Percentiles rank a stretch among this genome's conserved stretches.
Evolutionary conservation across 228 moss, liverwort and hornwort genomes (phyloP).

Genomic region (Sphagnum magellanicum): DNA sequence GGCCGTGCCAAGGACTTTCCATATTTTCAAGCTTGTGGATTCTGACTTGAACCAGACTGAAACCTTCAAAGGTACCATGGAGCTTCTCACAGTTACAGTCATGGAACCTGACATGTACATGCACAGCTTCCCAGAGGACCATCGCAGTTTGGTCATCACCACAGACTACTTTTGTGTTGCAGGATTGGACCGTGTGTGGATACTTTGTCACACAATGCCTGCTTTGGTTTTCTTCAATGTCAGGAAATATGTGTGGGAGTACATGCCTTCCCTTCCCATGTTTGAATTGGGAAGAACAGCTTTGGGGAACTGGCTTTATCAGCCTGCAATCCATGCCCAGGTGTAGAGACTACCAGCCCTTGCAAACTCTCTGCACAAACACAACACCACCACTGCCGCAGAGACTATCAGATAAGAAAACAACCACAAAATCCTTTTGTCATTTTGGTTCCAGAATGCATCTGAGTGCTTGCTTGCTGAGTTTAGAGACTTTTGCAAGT

Average conservation of each 20-base stretch:
- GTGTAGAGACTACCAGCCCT: conserved; percentile 1
- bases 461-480: too few species aligned
- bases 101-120: conserved; percentile 35
- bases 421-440: too few species aligned
- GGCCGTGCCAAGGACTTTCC: conserved; percentile 24
- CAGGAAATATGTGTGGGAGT: conserved; percentile 30
- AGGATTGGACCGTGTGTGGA: conserved; percentile 39
- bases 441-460: too few species aligned
- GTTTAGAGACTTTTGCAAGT: too few species aligned
- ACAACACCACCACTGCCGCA: too few species aligned
- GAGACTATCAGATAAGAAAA: too few species aligned
- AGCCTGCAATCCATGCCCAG: conserved; percentile 39
- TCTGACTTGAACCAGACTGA: conserved; percentile 28
- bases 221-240: conserved; percentile 22
- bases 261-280: conserved; percentile 35
- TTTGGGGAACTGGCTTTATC: conserved; percentile 11
- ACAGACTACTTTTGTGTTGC: conserved; percentile 35
- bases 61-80: conserved; percentile 36
- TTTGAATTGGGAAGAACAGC: not conserved
- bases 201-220: conserved; percentile 30
- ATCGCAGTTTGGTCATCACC: conserved; percentile 13
- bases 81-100: conserved; percentile 22
- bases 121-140: conserved; percentile 26
- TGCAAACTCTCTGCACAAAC: too few species aligned
- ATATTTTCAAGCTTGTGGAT: conserved; percentile 41